Evolutionary conservation across 805 yeast genomes (phyloP), one percentile per base, ranked within the genome.

Genomic region (Scheffersomyces stipitis): DNA sequence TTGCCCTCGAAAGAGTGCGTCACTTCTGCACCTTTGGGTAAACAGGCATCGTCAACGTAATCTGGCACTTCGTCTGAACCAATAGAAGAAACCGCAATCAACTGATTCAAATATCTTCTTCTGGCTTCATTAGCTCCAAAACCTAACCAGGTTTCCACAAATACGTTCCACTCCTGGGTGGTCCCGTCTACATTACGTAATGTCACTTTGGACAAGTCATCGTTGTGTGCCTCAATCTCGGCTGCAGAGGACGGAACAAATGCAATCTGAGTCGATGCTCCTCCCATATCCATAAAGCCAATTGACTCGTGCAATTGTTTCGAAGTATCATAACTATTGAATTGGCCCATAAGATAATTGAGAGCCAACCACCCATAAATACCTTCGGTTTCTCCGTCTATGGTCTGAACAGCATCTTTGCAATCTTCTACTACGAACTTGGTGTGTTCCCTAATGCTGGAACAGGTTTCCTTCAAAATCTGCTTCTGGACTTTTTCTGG

Each of bases 241-340:
- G 73, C 67, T 3, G 52, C 44, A 28, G 74, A 71, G 3, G 80
- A 74, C 0, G 97, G 97, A 6, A 86, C 89, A 71, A 90, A 93
- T 6, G 98, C 96, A 15, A 93, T 78, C 56, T 93, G 99, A 0
- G 96, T 88, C 2, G 96, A 88, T 0, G 99, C 99, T 10, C 99
- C 99, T 12, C 99, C 99, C 99, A 93, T 93, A 60, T 93, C 99
- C 91, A 93, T 84, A 51, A 93, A 91, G 4, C 99, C 99, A 46
- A 76, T 82, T 0, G 96, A 80, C n/a, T 62, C 61, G 49, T 76
- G 84, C 3, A 32, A 47, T 2, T 60, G 54, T 8, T 55, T 58
- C 2, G 44, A 37, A 5, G 63, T 47, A 26, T 71, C 70, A 48
- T 72, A 76, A 36, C 73, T 57, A 42, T 81, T 71, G 33, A 86